Conservation (phyloP, 2,329 filamentous ascomycete species). For the Microcyclospora pomicola region DNA sequence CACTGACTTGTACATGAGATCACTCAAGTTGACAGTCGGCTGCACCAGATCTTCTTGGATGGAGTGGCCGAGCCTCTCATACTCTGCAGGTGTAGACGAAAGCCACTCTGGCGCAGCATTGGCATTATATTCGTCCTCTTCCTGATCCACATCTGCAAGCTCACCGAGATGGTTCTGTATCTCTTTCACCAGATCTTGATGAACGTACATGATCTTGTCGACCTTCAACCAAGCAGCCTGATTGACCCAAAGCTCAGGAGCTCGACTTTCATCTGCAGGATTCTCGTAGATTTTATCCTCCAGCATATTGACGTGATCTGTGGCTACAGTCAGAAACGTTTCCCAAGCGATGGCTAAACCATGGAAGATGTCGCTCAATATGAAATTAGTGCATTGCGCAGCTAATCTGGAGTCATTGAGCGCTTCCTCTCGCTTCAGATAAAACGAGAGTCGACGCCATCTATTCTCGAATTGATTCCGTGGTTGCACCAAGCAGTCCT, state of each 20-base stretch:
- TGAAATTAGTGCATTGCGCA: slow-evolving; percentile 37
- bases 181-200: slow-evolving; percentile 35
- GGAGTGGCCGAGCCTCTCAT: slow-evolving; percentile 33
- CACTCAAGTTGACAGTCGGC: slow-evolving; percentile 36
- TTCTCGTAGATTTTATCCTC: slow-evolving; percentile 41
- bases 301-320: slow-evolving; percentile 37
- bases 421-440: slow-evolving; percentile 31
- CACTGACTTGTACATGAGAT: slow-evolving; percentile 40
- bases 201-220: slow-evolving; percentile 38
- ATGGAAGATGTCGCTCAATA: slow-evolving; percentile 37
- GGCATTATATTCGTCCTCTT: slow-evolving; percentile 6
- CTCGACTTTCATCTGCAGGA: slow-evolving; percentile 39
- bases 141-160: slow-evolving; percentile 17
- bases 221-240: slow-evolving; percentile 38
- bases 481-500: slow-evolving; percentile 38
- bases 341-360: slow-evolving; percentile 33
- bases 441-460: slow-evolving; percentile 41
- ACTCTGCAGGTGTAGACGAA: slow-evolving; percentile 25
- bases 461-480: slow-evolving; percentile 37
- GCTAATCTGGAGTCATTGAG: slow-evolving; percentile 30
- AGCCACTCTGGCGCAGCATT: slow-evolving; percentile 26
- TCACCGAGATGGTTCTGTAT: slow-evolving; percentile 31
- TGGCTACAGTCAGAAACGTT: slow-evolving; percentile 30
- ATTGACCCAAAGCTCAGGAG: slow-evolving; percentile 39
- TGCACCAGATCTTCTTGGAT: slow-evolving; percentile 38